Evolutionary conservation across 108 stramenopile genomes (phyloP), one percentile per base, ranked within the genome.

Genomic region (Aurantiochytrium sp.): DNA sequence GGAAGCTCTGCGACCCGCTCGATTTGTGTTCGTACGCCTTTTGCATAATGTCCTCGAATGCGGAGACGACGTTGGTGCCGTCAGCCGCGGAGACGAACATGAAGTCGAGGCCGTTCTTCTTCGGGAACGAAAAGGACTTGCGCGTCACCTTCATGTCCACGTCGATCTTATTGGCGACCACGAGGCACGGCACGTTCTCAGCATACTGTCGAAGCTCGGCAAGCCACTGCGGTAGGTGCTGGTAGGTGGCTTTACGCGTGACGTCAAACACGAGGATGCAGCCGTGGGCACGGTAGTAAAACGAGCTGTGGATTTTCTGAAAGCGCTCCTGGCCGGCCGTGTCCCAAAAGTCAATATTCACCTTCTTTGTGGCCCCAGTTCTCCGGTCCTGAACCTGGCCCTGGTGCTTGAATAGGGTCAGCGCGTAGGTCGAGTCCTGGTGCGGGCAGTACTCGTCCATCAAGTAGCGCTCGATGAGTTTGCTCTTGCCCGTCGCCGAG

Each of bases 161-260:
- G 87, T 96, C 95, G 22, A 96, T 95, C 87, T 96, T 96, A 91
- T 96, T 96, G 19, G 96, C 96, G 12, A 96, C 94, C 4, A 95
- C 55, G 34, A 96, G 90, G 54, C 89, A 89, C 22, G 96, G 96
- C 52, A 95, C 95, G 68, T 90, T 85, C 31, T 90, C 90, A 86
- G 94, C 95, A 90, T 93, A 90, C 42, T 90, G 55, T 36, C 95
- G 68, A 17, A 96, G 89, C 89, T 96, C 96, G 52, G 86, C 54
- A 88, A 95, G 95, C 95, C 95, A 95, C 27, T 94, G 85, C 39
- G 90, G 39, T 5, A 96, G 92, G 87, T 95, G 93, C 87, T 93
- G 89, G 89, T 96, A 96, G 12, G 96, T 95, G 4, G 89, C 59
- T 45, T 93, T 92, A 10, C 93, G 85, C 4, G 93, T 93, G n/a